Percentiles rank a stretch among this genome's conserved stretches.
These are phyloP conservation scores for Clonostachys rhizophaga DNA, from an alignment of 2,329 filamentous ascomycete species.

Conservation along the genomic window DNA sequence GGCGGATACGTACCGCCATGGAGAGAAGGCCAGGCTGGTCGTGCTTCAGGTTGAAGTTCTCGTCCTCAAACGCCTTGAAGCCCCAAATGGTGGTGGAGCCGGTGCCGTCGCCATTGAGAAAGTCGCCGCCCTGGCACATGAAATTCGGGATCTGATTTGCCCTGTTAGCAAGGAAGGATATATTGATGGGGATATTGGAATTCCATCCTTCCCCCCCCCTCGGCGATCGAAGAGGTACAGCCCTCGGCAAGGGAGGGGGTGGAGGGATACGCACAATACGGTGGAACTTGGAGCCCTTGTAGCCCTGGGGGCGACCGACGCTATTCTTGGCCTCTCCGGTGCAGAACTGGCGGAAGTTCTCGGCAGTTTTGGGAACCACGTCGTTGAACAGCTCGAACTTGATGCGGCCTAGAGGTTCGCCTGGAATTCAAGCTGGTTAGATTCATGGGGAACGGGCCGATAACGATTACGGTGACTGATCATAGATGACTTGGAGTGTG, in stretches of 20 bases:
- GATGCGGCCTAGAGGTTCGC: slow-evolving; percentile 80
- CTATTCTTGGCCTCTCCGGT: slow-evolving; percentile 85
- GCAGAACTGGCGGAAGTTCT: slow-evolving; percentile 97
- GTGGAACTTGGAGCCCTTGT: slow-evolving; percentile 93
- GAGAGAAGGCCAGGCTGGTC: slow-evolving; percentile 75
- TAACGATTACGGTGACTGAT: background rate
- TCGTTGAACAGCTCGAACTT: slow-evolving; percentile 89
- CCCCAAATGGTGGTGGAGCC: slow-evolving; percentile 88
- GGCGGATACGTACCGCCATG: slow-evolving; percentile 71
- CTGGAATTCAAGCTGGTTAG: slow-evolving; percentile 33
- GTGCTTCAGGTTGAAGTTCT: slow-evolving; percentile 82
- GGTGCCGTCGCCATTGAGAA: slow-evolving; percentile 87
- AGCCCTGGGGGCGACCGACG: slow-evolving; percentile 77
- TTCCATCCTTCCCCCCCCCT: no score
- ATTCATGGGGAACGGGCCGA: background rate
- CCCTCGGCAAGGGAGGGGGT: background rate
- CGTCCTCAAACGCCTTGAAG: slow-evolving; percentile 77
- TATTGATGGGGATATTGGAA: background rate
- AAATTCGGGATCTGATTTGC: slow-evolving; percentile 76
- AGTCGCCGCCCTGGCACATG: slow-evolving; percentile 97
- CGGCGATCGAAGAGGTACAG: background rate
- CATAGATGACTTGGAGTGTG: background rate
- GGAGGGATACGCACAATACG: slow-evolving; percentile 64
- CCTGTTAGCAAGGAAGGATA: background rate
- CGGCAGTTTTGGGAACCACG: slow-evolving; percentile 79